phyloP scores from a whole-genome alignment of 371 early-diverging fungal species.

The Haplosporangium sp. region DNA sequence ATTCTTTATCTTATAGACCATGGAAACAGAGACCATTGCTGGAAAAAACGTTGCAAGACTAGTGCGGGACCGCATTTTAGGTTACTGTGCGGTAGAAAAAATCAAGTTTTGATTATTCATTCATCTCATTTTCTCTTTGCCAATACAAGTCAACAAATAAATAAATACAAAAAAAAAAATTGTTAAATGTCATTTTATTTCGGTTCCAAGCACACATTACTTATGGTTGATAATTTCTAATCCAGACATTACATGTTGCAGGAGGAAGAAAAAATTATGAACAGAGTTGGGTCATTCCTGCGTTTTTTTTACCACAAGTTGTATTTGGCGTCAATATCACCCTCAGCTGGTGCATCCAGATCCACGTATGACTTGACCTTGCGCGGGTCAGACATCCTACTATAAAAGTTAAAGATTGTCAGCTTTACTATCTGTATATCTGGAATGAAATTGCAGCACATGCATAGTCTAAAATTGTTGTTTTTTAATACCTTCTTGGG shows the following conservation, averaged over 20 bases:
- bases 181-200: not conserved
- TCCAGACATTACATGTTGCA: not conserved
- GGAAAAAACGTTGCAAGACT: slow-evolving; percentile 68
- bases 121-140: not conserved
- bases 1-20: slow-evolving; percentile 58
- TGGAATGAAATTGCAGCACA: not conserved
- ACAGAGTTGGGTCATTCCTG: not conserved
- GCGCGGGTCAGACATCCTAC: slow-evolving; percentile 68
- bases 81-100: slow-evolving; percentile 43
- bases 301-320: slow-evolving; percentile 35
- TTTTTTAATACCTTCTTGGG: slow-evolving; percentile 42
- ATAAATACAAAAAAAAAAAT: not conserved
- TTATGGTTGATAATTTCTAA: slow-evolving; percentile 2
- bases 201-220: not conserved
- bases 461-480: not conserved
- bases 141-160: no score
- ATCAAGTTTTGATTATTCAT: not conserved
- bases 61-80: slow-evolving; percentile 57
- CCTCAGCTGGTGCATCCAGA: slow-evolving; percentile 89
- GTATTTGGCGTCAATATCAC: slow-evolving; percentile 75
- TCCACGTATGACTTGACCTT: slow-evolving; percentile 91
- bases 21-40: slow-evolving; percentile 75
- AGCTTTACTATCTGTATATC: not conserved
- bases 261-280: not conserved
- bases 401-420: slow-evolving; percentile 5